These are phyloP conservation scores for Kluyveromyces sp. DNA, from an alignment of 1,139 yeast species.

Conservation along the genomic window DNA sequence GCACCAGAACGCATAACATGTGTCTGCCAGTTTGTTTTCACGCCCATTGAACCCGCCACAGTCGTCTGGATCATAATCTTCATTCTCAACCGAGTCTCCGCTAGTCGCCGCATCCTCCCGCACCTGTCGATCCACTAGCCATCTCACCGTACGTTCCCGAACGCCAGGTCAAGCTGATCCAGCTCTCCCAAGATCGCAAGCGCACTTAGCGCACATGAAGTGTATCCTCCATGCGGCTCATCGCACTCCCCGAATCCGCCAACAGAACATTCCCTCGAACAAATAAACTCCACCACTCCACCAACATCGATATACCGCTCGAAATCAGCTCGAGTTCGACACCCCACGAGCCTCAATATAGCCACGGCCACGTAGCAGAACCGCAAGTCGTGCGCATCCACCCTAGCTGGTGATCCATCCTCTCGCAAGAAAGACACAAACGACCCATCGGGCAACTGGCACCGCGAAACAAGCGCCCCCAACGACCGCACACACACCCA, in stretches of 20 bases:
- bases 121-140: constrained; percentile 63
- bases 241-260: constrained; percentile 63
- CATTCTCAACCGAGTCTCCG: constrained; percentile 26
- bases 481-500: constrained; percentile 11
- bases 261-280: constrained; percentile 39
- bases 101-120: constrained; percentile 5
- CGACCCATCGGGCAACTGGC: constrained; percentile 40
- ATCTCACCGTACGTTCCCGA: constrained; percentile 38
- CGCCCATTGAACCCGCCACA: constrained; percentile 88
- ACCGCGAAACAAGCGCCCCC: constrained; percentile 17
- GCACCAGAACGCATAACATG: constrained; percentile 92
- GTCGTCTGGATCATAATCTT: constrained; percentile 26
- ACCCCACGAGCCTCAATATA: constrained; percentile 46
- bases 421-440: constrained; percentile 46
- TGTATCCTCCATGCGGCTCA: constrained; percentile 84
- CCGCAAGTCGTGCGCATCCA: constrained; percentile 67
- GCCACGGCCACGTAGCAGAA: constrained; percentile 69
- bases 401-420: constrained; percentile 28
- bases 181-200: constrained; percentile 39
- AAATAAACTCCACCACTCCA: constrained; percentile 36
- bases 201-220: constrained; percentile 76
- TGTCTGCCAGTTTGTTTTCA: constrained; percentile 74
- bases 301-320: constrained; percentile 39
- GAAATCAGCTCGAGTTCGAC: constrained; percentile 17
- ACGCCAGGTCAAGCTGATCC: constrained; percentile 14